A percentile compares a stretch with the other conserved stretches of the same genome.
These are phyloP conservation scores for Penicillium brasilianum DNA, from an alignment of 2,329 filamentous ascomycete species.

Conservation along the genomic window DNA sequence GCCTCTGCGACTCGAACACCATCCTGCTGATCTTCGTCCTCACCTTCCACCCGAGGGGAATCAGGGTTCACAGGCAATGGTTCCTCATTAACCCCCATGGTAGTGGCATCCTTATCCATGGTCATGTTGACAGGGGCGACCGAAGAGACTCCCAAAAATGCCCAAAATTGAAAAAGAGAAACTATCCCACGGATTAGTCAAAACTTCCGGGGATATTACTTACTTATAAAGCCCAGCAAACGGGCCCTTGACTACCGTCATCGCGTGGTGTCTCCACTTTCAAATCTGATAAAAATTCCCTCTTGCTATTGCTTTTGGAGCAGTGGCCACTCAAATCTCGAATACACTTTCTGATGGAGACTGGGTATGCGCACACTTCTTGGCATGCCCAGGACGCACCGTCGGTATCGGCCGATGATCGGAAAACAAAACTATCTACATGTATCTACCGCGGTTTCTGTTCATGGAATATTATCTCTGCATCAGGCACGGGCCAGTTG, in stretches of 20 bases:
- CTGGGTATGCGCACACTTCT: background rate
- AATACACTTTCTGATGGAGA: background rate
- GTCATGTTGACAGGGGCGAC: background rate
- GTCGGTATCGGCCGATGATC: background rate
- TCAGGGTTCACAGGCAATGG: background rate
- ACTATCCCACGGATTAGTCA: background rate
- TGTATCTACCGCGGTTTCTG: background rate
- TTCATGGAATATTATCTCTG: too few species aligned
- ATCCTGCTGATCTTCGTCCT: slow-evolving; percentile 26
- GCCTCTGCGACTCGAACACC: slow-evolving; percentile 33
- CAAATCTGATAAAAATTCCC: slow-evolving; percentile 10
- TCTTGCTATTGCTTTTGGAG: background rate
- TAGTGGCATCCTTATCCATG: background rate
- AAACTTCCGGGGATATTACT: background rate
- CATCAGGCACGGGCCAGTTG: background rate
- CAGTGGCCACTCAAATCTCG: background rate
- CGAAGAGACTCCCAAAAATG: background rate
- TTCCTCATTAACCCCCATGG: slow-evolving; percentile 4
- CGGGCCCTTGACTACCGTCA: background rate
- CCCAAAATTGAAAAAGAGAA: background rate
- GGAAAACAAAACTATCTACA: background rate
- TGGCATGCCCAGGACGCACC: background rate
- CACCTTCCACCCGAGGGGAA: background rate
- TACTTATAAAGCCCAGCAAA: background rate
- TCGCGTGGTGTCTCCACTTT: slow-evolving; percentile 7